A percentile compares a stretch with the other conserved stretches of the same genome.
phyloP scores from a whole-genome alignment of 2,329 filamentous ascomycete species.

The Lecanoromycetidae sp. region DNA sequence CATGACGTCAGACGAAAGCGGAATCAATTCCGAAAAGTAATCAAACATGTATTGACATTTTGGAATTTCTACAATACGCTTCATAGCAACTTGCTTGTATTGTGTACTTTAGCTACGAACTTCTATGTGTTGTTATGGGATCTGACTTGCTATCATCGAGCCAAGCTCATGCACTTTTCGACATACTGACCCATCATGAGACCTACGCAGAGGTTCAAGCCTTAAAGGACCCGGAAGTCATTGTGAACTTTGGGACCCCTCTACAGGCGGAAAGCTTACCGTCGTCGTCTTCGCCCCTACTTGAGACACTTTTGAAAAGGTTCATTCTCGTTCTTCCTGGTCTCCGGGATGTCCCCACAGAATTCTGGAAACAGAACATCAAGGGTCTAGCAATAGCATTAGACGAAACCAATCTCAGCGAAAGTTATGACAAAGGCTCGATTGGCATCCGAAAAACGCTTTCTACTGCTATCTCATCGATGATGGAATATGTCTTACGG shows the following conservation, averaged over 20 bases:
- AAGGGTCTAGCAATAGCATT: constrained; percentile 50
- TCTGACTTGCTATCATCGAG: constrained; percentile 28
- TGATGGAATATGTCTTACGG: constrained; percentile 57
- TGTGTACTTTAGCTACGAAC: too few relatives aligned
- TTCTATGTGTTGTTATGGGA: constrained; percentile 5
- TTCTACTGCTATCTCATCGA: constrained; percentile 55
- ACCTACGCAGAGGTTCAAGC: constrained; percentile 55
- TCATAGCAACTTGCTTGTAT: too few relatives aligned
- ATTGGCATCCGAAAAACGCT: constrained; percentile 64
- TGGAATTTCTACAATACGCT: too few relatives aligned
- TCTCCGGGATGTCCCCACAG: constrained; percentile 47
- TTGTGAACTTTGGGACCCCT: constrained; percentile 57
- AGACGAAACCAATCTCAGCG: constrained; percentile 57
- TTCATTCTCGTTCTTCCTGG: constrained; percentile 57
- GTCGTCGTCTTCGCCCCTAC: constrained; percentile 48
- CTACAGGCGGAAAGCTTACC: constrained; percentile 41
- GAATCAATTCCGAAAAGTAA: too few relatives aligned
- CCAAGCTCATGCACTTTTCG: constrained; percentile 41
- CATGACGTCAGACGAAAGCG: too few relatives aligned
- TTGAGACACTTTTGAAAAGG: constrained; percentile 55
- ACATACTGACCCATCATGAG: constrained; percentile 43
- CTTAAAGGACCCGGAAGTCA: constrained; percentile 54
- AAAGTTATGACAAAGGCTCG: constrained; percentile 69
- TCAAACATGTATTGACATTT: too few relatives aligned
- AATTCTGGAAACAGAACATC: constrained; percentile 55